These are phyloP conservation scores for Fusarium tjaetaba DNA, from an alignment of 2,329 filamentous ascomycete genomes.

Conservation along the genomic window DNA sequence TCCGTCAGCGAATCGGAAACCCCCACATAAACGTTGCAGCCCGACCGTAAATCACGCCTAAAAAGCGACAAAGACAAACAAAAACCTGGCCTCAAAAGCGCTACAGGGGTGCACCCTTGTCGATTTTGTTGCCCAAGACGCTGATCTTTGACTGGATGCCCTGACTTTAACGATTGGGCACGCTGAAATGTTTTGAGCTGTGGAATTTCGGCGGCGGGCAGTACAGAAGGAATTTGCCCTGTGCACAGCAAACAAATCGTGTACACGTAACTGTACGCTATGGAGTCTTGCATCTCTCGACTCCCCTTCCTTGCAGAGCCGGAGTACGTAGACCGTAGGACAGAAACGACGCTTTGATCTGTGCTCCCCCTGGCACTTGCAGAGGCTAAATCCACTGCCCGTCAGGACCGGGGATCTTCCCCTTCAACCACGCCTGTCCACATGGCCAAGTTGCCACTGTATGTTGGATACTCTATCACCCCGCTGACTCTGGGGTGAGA, in stretches of 20 bases:
- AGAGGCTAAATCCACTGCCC: conserved; percentile 14
- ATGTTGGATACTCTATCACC: conserved; percentile 10
- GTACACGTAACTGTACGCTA: conserved; percentile 26
- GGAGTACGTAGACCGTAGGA: not conserved
- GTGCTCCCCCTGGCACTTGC: conserved; percentile 18
- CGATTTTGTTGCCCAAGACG: conserved; percentile 8
- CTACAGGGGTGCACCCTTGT: conserved; percentile 10
- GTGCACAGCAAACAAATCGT: conserved; percentile 4
- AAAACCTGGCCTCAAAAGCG: conserved; percentile 35
- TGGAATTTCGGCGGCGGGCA: not conserved
- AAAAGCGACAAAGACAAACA: conserved; percentile 5
- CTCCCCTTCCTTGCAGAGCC: conserved; percentile 25
- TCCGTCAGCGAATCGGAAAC: conserved; percentile 32
- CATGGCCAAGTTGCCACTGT: conserved; percentile 32
- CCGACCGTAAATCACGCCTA: conserved; percentile 29
- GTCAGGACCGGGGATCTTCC: conserved; percentile 15
- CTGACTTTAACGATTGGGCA: conserved; percentile 36
- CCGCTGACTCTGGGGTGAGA: conserved; percentile 21
- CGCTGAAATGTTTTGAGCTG: not conserved
- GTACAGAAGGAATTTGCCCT: not conserved
- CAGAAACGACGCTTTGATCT: conserved; percentile 3
- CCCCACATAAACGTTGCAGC: conserved; percentile 41
- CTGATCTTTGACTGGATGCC: conserved; percentile 36
- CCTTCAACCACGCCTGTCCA: conserved; percentile 37
- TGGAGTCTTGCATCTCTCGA: conserved; percentile 23